Base-by-base conservation (phyloP, 768 basidiomycete species). In the Boletus fagicola region DNA sequence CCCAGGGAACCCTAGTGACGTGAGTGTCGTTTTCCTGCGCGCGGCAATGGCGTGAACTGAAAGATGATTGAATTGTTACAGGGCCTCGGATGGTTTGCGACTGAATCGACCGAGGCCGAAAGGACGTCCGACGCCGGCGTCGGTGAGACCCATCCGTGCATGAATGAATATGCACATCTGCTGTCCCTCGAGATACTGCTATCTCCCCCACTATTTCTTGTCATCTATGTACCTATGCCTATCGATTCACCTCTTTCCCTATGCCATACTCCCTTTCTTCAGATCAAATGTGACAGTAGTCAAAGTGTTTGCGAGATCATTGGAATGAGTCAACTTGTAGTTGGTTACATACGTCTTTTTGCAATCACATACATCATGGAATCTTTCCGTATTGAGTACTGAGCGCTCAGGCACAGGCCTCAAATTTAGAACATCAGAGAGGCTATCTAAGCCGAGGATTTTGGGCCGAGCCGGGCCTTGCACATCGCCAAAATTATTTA, bases 1-100 rank as follows among this genome's bases (percentile, higher is more conserved):
- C 73, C 55, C 68, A 74, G 65, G 66, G 76, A 61, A 59, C 67
- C 33, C 72, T 83, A 55, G 78, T 77, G 72, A 85, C 81, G 88
- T 90, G 68, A 63, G 85, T 82, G 5, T 26, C 16, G 0, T 43
- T 31, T 6, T 49, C 5, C 18, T 31, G 45, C 5, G 45, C 5
- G 16, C 5, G 22, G 53, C 4, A 56, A 44, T 20, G n/a, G 16
- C 28, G 22, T 36, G 1, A 11, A 18, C 48, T 28, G 30, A 53
- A 2, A 9, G 16, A 20, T 20, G 12, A 24, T 33, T 49, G 45
- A 49, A 30, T 31, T 22, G n/a, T 16, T 56, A 39, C 54, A 80
- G 79, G 36, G 72, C 78, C 10, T 62, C 70, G n/a, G 75, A 77
- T 57, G 72, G 71, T 16, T 68, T 79, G 26, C 71, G 80, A 60